These are phyloP conservation scores for Pichia sp. DNA, from an alignment of 1,139 yeast species.

Conservation along the genomic window DNA sequence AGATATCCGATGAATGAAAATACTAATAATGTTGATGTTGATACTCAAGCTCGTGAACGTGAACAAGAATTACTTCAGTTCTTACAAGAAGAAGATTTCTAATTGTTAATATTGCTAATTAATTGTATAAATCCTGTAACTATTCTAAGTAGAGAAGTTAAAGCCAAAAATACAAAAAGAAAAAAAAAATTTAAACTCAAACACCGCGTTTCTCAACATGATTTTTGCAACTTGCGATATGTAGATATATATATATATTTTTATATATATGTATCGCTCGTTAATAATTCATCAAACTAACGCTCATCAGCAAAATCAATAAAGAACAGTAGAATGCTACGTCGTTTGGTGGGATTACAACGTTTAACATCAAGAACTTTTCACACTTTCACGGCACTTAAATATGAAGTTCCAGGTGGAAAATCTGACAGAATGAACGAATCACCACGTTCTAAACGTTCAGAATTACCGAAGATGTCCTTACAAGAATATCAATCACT, in stretches of 20 bases:
- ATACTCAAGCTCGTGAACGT: conserved; percentile 51
- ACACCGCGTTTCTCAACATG: not conserved
- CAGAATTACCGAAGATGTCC: conserved; percentile 25
- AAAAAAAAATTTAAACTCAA: not conserved
- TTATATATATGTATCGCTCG: too few relatives aligned
- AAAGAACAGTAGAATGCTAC: too few relatives aligned
- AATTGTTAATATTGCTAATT: conserved; percentile 1
- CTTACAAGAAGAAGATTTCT: conserved; percentile 31
- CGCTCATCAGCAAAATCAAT: too few relatives aligned
- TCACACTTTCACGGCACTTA: not conserved
- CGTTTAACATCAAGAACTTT: not conserved
- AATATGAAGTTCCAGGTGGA: conserved; percentile 15
- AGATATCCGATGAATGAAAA: conserved; percentile 66
- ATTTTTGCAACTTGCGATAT: not conserved
- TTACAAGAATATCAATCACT: conserved; percentile 27
- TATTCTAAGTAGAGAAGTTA: not conserved
- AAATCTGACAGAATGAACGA: conserved; percentile 3
- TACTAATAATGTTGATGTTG: conserved; percentile 44
- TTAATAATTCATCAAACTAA: too few relatives aligned
- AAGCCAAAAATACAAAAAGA: not conserved
- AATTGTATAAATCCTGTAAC: not conserved
- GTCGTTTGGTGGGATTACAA: not conserved
- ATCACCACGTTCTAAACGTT: conserved; percentile 14
- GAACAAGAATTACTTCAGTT: conserved; percentile 40
- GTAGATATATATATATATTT: too few relatives aligned